Evolutionary conservation across 1,139 yeast species (phyloP), one percentile per base, ranked within the genome.

Genomic region (Williopsis jadinii): DNA sequence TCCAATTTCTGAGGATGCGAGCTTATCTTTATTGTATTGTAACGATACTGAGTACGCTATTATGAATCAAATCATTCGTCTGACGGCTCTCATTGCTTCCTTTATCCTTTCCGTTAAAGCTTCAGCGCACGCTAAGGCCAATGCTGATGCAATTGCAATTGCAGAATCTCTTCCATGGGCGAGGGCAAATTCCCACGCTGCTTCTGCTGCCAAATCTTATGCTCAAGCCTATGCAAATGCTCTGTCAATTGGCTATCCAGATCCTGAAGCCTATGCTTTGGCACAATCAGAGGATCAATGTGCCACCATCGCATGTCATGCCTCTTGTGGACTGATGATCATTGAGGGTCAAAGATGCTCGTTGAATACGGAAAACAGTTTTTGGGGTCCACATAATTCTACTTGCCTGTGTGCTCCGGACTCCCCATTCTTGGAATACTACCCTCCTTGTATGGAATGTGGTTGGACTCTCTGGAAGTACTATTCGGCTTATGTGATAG

Each of bases 381-480:
- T 50, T 36, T 45, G 51, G 8, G 55, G 54, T n/a, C 53, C 58
- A 12, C 53, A 51, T 39, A 49, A 56, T 42, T 38, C 49, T 26
- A 48, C 48, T 14, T 58, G 62, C 45, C 41, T 55, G 26, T 57
- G 61, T 51, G 33, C 42, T 11, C 34, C 37, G 13, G 59, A 42
- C 28, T 42, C 56, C 30, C 38, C 43, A 11, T 59, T 56, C 46
- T 30, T 47, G 36, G 14, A 11, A 2, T 49, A 52, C 40, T 51
- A 55, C 32, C 35, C 43, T 9, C 37, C 48, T 10, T 59, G 63
- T 52, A 53, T 58, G 52, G 58, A 51, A 29, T 59, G 63, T 50
- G 63, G 61, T 29, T 59, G 62, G 60, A 56, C 60, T 29, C 41
- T 59, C 36, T 59, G 59, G 58, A 49, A 48, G 40, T 54, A 58